Evolutionary conservation across 2,329 filamentous ascomycete genomes (phyloP).

Genomic region (Aspergillus candidus): DNA sequence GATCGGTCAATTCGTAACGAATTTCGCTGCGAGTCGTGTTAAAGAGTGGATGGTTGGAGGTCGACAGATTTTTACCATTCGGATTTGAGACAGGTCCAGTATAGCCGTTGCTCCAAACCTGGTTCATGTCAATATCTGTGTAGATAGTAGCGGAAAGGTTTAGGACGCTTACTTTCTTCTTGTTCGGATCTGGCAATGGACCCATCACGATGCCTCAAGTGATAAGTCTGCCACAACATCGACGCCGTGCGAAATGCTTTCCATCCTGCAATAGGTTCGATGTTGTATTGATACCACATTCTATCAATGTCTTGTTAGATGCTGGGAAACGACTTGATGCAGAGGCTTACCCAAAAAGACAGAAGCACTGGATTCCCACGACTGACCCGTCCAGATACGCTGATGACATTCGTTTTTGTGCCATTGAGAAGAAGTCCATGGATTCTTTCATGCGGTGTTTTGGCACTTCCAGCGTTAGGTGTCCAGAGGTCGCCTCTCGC

Average conservation of each 20-base stretch:
- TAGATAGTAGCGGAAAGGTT: too few species aligned
- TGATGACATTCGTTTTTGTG: constrained; percentile 18
- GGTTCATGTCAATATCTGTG: not conserved
- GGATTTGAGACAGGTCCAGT: constrained; percentile 23
- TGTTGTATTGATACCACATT: constrained; percentile 24
- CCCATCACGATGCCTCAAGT: constrained; percentile 17
- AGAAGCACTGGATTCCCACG: constrained; percentile 19
- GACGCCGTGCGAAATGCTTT: constrained; percentile 23
- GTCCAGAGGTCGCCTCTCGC: constrained; percentile 10
- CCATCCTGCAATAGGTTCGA: constrained; percentile 21
- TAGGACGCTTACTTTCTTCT: constrained; percentile 14
- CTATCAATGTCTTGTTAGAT: constrained; percentile 6
- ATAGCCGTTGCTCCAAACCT: constrained; percentile 21
- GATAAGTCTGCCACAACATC: constrained; percentile 23
- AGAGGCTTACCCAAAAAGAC: constrained; percentile 17
- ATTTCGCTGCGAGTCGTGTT: constrained; percentile 15
- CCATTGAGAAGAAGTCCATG: constrained; percentile 17
- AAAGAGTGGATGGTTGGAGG: not conserved
- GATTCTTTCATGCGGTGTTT: constrained; percentile 21
- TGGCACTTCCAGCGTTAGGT: constrained; percentile 17
- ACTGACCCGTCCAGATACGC: constrained; percentile 19
- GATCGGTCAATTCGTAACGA: constrained; percentile 20
- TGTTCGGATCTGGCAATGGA: constrained; percentile 15
- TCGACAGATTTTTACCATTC: constrained; percentile 13
- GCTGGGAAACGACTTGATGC: not conserved